Evolutionary conservation across 345 rosid genomes (phyloP).

Genomic region (Eucalyptus globulus): DNA sequence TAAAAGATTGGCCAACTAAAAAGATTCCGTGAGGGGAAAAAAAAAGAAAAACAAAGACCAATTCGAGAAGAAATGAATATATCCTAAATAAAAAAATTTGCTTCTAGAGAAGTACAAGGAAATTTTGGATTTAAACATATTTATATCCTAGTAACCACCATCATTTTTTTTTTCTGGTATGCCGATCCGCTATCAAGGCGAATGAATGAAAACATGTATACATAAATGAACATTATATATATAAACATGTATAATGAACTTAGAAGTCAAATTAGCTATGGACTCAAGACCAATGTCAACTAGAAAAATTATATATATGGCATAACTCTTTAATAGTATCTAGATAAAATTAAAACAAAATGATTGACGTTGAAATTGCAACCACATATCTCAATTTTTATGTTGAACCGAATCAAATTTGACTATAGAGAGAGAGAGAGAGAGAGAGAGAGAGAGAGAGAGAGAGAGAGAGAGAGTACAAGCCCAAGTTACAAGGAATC

Average conservation of each 20-base stretch:
- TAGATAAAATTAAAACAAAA: not conserved
- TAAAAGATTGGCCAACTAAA: not conserved
- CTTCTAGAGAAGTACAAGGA: not conserved
- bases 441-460: not conserved
- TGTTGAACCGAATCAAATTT: not conserved
- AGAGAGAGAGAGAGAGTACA: not conserved
- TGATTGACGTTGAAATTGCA: not conserved
- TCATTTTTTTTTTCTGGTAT: not conserved
- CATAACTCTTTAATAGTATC: not conserved
- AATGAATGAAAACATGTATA: not conserved
- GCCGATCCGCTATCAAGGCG: accelerated
- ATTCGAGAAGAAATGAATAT: not conserved
- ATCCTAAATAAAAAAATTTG: not conserved
- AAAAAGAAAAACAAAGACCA: not conserved
- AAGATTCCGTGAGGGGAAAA: not conserved
- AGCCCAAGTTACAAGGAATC: not conserved
- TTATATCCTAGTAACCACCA: not conserved
- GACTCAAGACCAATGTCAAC: not conserved
- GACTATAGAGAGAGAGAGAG: not conserved
- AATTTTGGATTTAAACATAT: not conserved
- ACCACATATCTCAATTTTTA: not conserved
- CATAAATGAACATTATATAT: not conserved
- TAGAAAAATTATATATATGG: not conserved
- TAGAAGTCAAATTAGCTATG: not conserved
- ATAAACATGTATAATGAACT: not conserved